Percentiles rank a stretch among this genome's conserved stretches.
phyloP scores from a whole-genome alignment of 805 yeast species.

The Candida ficus region DNA sequence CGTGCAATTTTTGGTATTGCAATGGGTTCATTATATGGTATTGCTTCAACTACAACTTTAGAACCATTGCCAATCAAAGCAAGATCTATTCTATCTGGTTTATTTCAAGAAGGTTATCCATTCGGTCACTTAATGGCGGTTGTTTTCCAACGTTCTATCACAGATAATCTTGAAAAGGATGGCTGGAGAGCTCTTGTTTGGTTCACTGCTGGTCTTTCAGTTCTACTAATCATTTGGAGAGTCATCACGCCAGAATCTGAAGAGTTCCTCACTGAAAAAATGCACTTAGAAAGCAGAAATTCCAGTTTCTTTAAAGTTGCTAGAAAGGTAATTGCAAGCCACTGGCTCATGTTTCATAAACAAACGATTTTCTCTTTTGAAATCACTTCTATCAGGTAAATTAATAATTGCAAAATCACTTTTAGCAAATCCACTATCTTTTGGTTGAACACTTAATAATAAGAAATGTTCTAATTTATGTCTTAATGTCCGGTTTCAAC shows the following conservation, averaged over 20 bases:
- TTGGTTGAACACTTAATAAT: conserved; percentile 63
- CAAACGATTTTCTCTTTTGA: conserved; percentile 50
- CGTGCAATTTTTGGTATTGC: conserved; percentile 57
- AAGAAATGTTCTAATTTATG: conserved; percentile 59
- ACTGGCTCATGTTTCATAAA: conserved; percentile 56
- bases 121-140: conserved; percentile 65
- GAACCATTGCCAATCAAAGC: conserved; percentile 45
- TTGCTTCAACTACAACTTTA: conserved; percentile 37
- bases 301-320: conserved; percentile 31
- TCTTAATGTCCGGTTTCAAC: conserved; percentile 60
- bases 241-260: conserved; percentile 46
- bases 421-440: conserved; percentile 52
- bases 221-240: conserved; percentile 38
- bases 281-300: conserved; percentile 27
- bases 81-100: conserved; percentile 56
- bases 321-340: conserved; percentile 32
- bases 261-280: conserved; percentile 39
- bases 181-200: conserved; percentile 65
- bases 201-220: conserved; percentile 60
- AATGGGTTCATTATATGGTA: conserved; percentile 46
- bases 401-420: conserved; percentile 73
- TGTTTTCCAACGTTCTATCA: conserved; percentile 59
- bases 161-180: conserved; percentile 36
- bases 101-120: conserved; percentile 79
- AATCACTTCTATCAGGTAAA: conserved; percentile 46